phyloP scores from a whole-genome alignment of 768 basidiomycete genomes.

The Gyrodon lividus region DNA sequence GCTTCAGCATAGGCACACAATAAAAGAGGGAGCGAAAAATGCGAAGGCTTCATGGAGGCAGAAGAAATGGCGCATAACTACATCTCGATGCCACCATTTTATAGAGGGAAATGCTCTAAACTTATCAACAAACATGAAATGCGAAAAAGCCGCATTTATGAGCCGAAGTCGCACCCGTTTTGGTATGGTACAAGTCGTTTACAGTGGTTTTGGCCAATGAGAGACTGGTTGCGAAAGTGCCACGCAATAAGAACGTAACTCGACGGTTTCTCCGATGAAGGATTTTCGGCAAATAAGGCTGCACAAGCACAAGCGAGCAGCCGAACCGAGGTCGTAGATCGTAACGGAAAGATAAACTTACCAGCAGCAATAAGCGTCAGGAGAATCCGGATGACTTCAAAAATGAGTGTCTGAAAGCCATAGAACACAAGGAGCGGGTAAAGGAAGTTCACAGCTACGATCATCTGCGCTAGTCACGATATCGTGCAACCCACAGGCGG shows the following conservation, averaged over 20 bases:
- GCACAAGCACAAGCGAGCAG: too few species aligned
- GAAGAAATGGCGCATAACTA: neutral
- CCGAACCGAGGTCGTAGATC: neutral
- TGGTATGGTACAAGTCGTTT: too few species aligned
- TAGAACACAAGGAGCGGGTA: constrained; percentile 21
- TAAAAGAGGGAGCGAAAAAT: neutral
- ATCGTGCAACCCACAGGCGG: neutral
- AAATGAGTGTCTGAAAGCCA: constrained; percentile 14
- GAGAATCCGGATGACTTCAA: constrained; percentile 4
- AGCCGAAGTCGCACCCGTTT: too few species aligned
- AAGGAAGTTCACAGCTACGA: constrained; percentile 23
- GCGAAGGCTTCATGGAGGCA: neutral
- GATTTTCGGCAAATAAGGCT: too few species aligned
- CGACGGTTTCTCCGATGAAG: too few species aligned
- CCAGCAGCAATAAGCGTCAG: constrained; percentile 10
- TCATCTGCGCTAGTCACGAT: constrained; percentile 14
- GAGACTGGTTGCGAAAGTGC: too few species aligned
- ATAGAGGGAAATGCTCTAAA: too few species aligned
- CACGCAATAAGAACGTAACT: too few species aligned
- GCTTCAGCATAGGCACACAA: constrained; percentile 10
- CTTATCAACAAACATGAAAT: too few species aligned
- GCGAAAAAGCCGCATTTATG: too few species aligned
- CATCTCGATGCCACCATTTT: neutral
- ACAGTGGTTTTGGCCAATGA: too few species aligned
- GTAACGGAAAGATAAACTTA: neutral